Evolutionary conservation across 116 monocot species (phyloP).

Genomic region (Phalaenopsis hybrid): DNA sequence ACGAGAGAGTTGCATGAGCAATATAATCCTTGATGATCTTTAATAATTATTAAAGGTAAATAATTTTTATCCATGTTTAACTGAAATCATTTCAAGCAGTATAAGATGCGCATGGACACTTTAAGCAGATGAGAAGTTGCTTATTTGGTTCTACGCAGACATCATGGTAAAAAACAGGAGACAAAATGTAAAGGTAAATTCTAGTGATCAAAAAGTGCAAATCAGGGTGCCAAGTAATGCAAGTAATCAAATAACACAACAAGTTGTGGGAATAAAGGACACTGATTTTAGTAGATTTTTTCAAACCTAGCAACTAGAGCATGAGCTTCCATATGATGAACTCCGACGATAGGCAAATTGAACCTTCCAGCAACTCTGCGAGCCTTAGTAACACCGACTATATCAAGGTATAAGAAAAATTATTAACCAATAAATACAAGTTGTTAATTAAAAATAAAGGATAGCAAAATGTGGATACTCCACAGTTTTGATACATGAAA

Average conservation of each 20-base stretch:
- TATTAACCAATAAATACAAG: not conserved
- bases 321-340: constrained; percentile 99
- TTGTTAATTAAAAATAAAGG: not conserved
- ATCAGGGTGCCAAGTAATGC: not conserved
- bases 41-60: not conserved
- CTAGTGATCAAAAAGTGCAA: not conserved
- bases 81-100: not conserved
- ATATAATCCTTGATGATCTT: not conserved
- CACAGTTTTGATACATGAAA: not conserved
- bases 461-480: not conserved
- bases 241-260: constrained; percentile 1
- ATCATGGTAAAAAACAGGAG: not conserved
- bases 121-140: not conserved
- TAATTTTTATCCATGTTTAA: not conserved
- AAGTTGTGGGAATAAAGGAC: constrained; percentile 3
- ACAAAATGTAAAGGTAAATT: not conserved
- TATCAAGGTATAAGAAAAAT: constrained; percentile 1
- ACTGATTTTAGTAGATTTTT: not conserved
- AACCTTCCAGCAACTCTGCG: constrained; percentile 63
- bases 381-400: constrained; percentile 93
- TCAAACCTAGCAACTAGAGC: constrained; percentile 85
- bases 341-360: constrained; percentile 69
- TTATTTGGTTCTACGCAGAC: not conserved
- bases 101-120: not conserved
- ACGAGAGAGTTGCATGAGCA: not conserved